A percentile compares a stretch with the other conserved stretches of the same genome.
Conservation (phyloP, 2,329 filamentous ascomycete genomes). For the Eutypella sp. region DNA sequence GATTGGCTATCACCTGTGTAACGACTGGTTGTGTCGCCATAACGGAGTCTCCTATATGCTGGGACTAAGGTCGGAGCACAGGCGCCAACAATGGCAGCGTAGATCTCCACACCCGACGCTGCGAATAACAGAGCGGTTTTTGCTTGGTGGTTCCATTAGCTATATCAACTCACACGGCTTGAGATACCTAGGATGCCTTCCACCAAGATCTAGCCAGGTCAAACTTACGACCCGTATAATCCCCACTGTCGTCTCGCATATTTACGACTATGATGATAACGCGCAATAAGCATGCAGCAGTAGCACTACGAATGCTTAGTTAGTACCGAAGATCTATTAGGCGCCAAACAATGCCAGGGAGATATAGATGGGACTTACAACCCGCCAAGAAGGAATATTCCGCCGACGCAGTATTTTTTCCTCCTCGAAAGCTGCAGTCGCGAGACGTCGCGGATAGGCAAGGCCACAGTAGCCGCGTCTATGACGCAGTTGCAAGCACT, state of each 20-base stretch:
- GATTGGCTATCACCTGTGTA: neutral
- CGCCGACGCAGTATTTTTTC: neutral
- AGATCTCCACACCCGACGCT: neutral
- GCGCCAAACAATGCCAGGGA: too few relatives aligned
- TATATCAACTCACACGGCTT: too few relatives aligned
- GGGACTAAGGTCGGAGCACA: neutral
- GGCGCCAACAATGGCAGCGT: neutral
- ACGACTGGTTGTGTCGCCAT: neutral
- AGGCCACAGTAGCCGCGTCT: neutral
- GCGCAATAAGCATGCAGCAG: neutral
- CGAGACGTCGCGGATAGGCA: neutral
- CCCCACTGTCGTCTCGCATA: neutral
- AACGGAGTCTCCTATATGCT: neutral
- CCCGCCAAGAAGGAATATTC: neutral
- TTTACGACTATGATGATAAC: neutral
- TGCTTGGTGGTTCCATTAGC: neutral
- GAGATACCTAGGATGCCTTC: too few relatives aligned
- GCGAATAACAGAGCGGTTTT: neutral
- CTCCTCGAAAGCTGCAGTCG: neutral
- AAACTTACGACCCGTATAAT: neutral
- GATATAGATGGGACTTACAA: neutral
- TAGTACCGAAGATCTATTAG: neutral
- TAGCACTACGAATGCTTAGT: neutral
- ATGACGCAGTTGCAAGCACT: neutral
- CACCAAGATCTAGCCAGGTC: neutral